Percentiles rank a stretch among this genome's conserved stretches.
phyloP scores from a whole-genome alignment of 129 eudicot species.

The Glebionis coronaria region DNA sequence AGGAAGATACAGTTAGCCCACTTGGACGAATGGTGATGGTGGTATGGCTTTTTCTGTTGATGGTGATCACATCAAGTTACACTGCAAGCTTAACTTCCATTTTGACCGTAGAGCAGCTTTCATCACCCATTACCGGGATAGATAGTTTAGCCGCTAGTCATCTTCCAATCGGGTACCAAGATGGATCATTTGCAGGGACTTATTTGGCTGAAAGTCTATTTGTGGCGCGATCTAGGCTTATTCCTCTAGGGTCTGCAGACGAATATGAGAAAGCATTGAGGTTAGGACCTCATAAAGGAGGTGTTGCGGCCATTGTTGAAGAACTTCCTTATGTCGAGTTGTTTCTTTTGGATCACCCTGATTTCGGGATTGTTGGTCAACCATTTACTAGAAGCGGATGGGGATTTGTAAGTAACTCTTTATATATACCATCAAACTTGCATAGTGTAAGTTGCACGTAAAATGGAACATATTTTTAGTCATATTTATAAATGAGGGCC shows the following conservation, averaged over 20 bases:
- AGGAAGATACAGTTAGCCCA: constrained; percentile 64
- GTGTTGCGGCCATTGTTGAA: constrained; percentile 75
- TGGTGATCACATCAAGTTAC: constrained; percentile 75
- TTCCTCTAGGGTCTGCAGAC: constrained; percentile 48
- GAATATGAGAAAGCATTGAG: constrained; percentile 52
- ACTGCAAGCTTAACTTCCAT: constrained; percentile 84
- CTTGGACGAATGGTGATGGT: constrained; percentile 70
- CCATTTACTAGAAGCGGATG: constrained; percentile 77
- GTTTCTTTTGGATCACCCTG: constrained; percentile 38
- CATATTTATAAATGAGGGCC: no score
- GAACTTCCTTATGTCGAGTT: constrained; percentile 70
- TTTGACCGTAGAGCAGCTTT: constrained; percentile 68
- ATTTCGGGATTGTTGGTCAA: constrained; percentile 52
- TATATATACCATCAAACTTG: not conserved
- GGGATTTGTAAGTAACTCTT: constrained; percentile 70
- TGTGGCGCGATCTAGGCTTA: constrained; percentile 46
- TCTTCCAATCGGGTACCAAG: constrained; percentile 69
- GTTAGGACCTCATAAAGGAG: constrained; percentile 49
- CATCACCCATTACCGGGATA: constrained; percentile 68
- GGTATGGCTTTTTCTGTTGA: constrained; percentile 65
- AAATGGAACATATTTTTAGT: no score
- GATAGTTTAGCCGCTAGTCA: constrained; percentile 51
- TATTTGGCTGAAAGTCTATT: constrained; percentile 56
- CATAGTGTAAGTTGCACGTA: no score
- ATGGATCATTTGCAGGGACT: constrained; percentile 59